Conservation (phyloP, 2,329 filamentous ascomycete species). For the Xylariaceae sp. region DNA sequence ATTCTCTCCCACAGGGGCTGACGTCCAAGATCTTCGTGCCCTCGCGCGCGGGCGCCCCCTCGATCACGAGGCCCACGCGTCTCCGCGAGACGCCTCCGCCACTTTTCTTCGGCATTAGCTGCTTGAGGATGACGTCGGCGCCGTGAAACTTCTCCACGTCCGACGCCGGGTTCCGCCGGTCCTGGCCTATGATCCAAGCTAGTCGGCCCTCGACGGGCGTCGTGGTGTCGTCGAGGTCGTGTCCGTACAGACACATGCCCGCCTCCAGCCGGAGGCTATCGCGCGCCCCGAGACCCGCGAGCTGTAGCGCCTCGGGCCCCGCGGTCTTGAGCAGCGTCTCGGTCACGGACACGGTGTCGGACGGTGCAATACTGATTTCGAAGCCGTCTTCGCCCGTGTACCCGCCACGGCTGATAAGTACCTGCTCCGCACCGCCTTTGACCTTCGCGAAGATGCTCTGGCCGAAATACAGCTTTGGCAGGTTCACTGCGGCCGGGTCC, state of each 20-base stretch:
- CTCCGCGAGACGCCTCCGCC: conserved; percentile 64
- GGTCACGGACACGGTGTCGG: conserved; percentile 59
- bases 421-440: conserved; percentile 43
- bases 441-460: conserved; percentile 62
- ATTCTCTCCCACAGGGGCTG: conserved; percentile 41
- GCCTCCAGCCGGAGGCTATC: conserved; percentile 92
- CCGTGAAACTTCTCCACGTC: conserved; percentile 72
- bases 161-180: conserved; percentile 48
- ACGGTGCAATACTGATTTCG: conserved; percentile 78
- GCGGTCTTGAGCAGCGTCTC: conserved; percentile 63
- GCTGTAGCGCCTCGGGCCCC: conserved; percentile 57
- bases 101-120: conserved; percentile 69
- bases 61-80: conserved; percentile 73
- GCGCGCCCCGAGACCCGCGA: conserved; percentile 83
- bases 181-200: conserved; percentile 78
- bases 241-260: conserved; percentile 99
- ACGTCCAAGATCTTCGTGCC: conserved; percentile 69
- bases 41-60: conserved; percentile 85
- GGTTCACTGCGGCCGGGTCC: conserved; percentile 44
- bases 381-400: conserved; percentile 99
- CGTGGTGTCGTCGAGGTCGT: conserved; percentile 80
- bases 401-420: conserved; percentile 80
- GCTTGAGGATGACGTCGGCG: conserved; percentile 66
- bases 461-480: conserved; percentile 76
- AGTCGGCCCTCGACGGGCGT: conserved; percentile 54